Percentiles rank a stretch among this genome's conserved stretches.
These are phyloP conservation scores for Huiozyma sinensis DNA, from an alignment of 805 yeast genomes.

Conservation along the genomic window DNA sequence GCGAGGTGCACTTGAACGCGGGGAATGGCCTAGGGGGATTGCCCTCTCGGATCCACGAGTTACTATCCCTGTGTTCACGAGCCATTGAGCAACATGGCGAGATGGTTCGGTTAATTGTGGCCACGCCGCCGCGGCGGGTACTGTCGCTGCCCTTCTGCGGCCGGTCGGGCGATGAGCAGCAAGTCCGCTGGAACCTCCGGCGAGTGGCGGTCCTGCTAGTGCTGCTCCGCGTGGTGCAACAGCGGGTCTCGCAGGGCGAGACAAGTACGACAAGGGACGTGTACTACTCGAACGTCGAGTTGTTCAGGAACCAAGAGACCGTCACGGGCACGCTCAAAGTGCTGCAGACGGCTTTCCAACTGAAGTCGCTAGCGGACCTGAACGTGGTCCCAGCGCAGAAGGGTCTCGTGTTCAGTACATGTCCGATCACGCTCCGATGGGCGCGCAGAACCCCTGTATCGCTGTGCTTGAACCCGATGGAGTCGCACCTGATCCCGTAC, in stretches of 20 bases:
- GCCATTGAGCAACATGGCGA: conserved; percentile 17
- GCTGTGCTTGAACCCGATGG: conserved; percentile 1
- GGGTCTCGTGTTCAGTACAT: conserved; percentile 36
- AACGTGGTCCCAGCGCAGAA: conserved; percentile 51
- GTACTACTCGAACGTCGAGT: conserved; percentile 48
- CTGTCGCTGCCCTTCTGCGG: not conserved
- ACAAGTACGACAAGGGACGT: conserved; percentile 38
- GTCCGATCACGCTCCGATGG: not conserved
- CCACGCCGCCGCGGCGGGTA: not conserved
- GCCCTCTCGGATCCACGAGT: not conserved
- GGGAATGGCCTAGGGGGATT: too few species aligned
- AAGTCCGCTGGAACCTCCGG: not conserved
- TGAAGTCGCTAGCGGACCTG: conserved; percentile 28
- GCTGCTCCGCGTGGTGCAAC: conserved; percentile 10
- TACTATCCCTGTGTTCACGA: conserved; percentile 8
- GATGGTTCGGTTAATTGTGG: conserved; percentile 1
- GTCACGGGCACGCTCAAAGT: conserved; percentile 32
- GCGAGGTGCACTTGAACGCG: too few species aligned
- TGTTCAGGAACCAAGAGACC: conserved; percentile 37
- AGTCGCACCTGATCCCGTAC: conserved; percentile 33
- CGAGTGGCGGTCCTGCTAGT: conserved; percentile 10
- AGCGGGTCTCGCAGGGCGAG: conserved; percentile 1
- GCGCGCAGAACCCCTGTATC: not conserved
- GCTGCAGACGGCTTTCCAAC: conserved; percentile 31
- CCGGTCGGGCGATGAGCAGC: not conserved